Percentiles rank a stretch among this genome's conserved stretches.
phyloP scores from a whole-genome alignment of 176 grass and related monocot genomes.

The Aegilops bicornis region DNA sequence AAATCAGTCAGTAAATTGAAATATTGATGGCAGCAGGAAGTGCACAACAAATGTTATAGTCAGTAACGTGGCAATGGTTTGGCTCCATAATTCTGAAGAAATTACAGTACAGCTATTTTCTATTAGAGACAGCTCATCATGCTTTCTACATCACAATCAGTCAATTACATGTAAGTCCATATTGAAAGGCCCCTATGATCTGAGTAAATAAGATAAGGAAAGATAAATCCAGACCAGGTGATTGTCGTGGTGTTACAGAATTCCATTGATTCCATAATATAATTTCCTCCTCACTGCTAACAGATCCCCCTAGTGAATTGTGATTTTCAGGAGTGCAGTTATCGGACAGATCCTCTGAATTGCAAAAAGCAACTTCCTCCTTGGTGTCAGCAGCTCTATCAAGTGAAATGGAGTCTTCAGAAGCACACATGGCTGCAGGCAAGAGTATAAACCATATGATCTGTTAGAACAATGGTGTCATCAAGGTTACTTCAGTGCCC shows the following conservation, averaged over 20 bases:
- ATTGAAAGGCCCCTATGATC: conserved; percentile 2
- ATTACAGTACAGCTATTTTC: not conserved
- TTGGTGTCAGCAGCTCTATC: not conserved
- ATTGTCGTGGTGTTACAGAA: not conserved
- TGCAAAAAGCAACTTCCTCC: not conserved
- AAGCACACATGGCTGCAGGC: conserved; percentile 23
- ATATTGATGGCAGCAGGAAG: not conserved
- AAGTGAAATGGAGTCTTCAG: conserved; percentile 12
- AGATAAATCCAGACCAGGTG: conserved; percentile 23
- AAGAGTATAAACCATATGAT: not conserved
- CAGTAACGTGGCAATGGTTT: conserved; percentile 14
- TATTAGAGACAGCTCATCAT: not conserved
- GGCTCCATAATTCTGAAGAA: not conserved
- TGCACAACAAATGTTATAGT: not conserved
- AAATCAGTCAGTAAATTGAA: not conserved
- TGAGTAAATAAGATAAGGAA: not conserved
- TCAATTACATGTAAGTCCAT: not conserved
- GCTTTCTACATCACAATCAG: not conserved
- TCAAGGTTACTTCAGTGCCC: not conserved
- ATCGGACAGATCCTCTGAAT: not conserved
- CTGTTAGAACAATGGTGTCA: not conserved
- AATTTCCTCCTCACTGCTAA: conserved; percentile 21
- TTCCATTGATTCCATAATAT: conserved; percentile 41
- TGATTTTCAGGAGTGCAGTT: not conserved
- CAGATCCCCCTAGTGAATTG: not conserved